Base-by-base conservation (phyloP, 768 basidiomycete genomes). In the Amanita molliuscula region DNA sequence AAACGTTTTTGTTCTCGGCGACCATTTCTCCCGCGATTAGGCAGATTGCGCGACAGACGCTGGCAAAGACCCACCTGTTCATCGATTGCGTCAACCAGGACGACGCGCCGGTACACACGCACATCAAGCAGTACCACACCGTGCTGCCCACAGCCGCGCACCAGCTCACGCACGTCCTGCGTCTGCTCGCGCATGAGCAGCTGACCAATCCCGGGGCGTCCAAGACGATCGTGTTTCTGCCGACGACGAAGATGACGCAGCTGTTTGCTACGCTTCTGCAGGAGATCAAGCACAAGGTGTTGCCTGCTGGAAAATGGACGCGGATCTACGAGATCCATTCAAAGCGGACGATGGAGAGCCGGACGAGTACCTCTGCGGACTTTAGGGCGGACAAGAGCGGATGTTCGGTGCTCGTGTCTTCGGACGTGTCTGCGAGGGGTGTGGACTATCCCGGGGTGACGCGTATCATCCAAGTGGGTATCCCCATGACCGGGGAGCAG, bases 1-100 rank as follows among this genome's bases (percentile, higher is more conserved):
- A 94, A 61, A 95, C 92, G 0, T 84, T 95, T 68, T 72, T 97
- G 50, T 93, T 95, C 67, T 90, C 88, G 11, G 92, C 93, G 20
- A 94, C 91, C 2, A 80, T 94, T 31, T 83, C 87, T 0, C 70
- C 64, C 3, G 73, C 74, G 3, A 84, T 96, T 54, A 79, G 77
- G 37, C 77, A 86, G 58, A 72, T 94, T 50, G 85, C 89, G 0
- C 68, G 73, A 3, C 64, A 70, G 16, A 72, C 77, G 18, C 67
- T 95, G 10, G 68, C 79, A 20, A 65, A 66, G 28, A 76, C 81
- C 51, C 81, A 90, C 63, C 60, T 63, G 37, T 88, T 81, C 65
- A 78, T 96, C 61, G 79, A 94, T 64, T 83, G 82, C 48, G 80
- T 86, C 7, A 65, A 76, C 3, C 70, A 73, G 3, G 76, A 79